Evolutionary conservation across 108 stramenopile genomes (phyloP).

Genomic region (Nitzschia palea): DNA sequence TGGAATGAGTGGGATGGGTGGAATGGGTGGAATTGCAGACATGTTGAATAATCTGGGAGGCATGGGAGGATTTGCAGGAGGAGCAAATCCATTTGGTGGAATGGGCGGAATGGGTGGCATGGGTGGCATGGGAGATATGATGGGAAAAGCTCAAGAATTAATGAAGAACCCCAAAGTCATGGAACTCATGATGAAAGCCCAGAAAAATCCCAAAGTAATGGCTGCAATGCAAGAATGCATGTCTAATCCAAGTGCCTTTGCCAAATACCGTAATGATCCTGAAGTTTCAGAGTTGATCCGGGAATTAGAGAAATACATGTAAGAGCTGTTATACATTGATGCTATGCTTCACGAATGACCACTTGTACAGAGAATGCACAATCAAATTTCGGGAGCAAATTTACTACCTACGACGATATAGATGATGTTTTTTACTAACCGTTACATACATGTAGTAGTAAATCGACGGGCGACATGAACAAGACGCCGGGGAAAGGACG

Average conservation of each 20-base stretch:
- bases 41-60: constrained; percentile 54
- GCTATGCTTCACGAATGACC: too few species aligned
- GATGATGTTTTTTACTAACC: too few species aligned
- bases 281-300: constrained; percentile 68
- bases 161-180: constrained; percentile 83
- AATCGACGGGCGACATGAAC: too few species aligned
- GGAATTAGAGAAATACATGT: constrained; percentile 66
- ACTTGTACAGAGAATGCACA: too few species aligned
- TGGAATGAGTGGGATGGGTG: constrained; percentile 53
- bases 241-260: constrained; percentile 77
- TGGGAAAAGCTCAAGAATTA: constrained; percentile 73
- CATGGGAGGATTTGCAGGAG: constrained; percentile 55
- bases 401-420: too few species aligned
- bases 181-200: constrained; percentile 72
- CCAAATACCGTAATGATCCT: constrained; percentile 84
- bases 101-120: constrained; percentile 38
- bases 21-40: constrained; percentile 47
- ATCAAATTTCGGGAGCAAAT: too few species aligned
- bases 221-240: constrained; percentile 82
- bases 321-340: too few species aligned
- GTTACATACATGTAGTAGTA: too few species aligned
- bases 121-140: constrained; percentile 51
- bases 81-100: constrained; percentile 28
- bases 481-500: too few species aligned
- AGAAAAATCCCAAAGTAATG: constrained; percentile 69